phyloP scores from a whole-genome alignment of 441 rosid genomes.

The Erodium trifolium region DNA sequence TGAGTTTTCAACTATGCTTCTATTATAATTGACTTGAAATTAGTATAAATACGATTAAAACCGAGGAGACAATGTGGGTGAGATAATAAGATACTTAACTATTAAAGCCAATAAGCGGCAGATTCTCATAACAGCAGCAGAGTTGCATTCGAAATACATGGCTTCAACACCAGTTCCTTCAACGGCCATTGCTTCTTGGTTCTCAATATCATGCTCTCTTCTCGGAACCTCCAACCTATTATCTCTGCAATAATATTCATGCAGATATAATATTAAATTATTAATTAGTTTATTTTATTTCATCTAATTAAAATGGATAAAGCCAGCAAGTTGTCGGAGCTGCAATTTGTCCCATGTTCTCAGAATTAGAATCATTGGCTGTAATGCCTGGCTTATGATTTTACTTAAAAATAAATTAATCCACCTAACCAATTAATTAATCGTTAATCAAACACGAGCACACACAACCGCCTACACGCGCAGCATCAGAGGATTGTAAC shows the following conservation, averaged over 20 bases:
- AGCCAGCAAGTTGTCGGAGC: not conserved
- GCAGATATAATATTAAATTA: not conserved
- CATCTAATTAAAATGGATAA: not conserved
- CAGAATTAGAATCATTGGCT: not conserved
- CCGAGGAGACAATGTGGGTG: no score
- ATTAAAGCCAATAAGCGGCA: constrained; percentile 7
- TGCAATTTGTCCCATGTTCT: not conserved
- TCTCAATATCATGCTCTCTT: not conserved
- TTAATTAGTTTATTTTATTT: not conserved
- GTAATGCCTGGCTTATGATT: not conserved
- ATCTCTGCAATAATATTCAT: not conserved
- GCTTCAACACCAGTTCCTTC: not conserved
- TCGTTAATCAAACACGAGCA: not conserved
- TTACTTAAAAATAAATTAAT: not conserved
- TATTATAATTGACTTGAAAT: no score
- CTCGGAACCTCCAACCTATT: constrained; percentile 4
- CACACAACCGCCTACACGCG: not conserved
- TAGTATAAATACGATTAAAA: no score
- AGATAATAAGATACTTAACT: not conserved
- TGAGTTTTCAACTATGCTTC: no score
- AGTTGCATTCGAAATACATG: not conserved
- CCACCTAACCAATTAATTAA: not conserved
- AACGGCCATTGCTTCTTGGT: not conserved
- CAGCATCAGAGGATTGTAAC: not conserved
- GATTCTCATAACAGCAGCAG: not conserved